Evolutionary conservation across 1,139 yeast genomes (phyloP).

Genomic region (Candida buenavistaensis): DNA sequence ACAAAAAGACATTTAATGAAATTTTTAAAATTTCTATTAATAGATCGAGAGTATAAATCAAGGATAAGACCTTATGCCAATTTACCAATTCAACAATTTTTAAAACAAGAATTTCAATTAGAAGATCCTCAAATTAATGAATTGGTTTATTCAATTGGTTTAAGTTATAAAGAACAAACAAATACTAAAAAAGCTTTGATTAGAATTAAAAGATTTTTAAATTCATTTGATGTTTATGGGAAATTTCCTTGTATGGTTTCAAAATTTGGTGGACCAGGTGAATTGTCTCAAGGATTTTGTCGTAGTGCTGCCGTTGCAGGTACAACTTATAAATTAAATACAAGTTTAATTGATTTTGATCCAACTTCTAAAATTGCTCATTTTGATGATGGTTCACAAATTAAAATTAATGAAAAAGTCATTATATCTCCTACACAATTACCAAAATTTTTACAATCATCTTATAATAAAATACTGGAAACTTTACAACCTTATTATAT

Average conservation of each 20-base stretch:
- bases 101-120: conserved; percentile 65
- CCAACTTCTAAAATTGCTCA: conserved; percentile 64
- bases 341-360: conserved; percentile 64
- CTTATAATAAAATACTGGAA: conserved; percentile 37
- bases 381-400: conserved; percentile 74
- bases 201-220: conserved; percentile 77
- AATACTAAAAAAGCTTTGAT: conserved; percentile 73
- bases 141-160: conserved; percentile 81
- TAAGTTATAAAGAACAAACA: conserved; percentile 60
- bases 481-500: conserved; percentile 49
- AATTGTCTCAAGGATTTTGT: conserved; percentile 93
- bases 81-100: conserved; percentile 57
- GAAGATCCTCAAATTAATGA: conserved; percentile 77
- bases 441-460: conserved; percentile 46
- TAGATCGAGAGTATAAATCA: conserved; percentile 57
- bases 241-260: conserved; percentile 90
- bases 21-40: conserved; percentile 82
- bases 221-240: conserved; percentile 91
- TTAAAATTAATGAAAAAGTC: conserved; percentile 74
- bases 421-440: conserved; percentile 73
- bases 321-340: conserved; percentile 83
- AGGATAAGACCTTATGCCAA: conserved; percentile 43
- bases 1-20: conserved; percentile 89
- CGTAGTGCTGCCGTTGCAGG: conserved; percentile 99
- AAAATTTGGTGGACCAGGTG: conserved; percentile 96